phyloP scores from a whole-genome alignment of 2,329 filamentous ascomycete genomes.

The Pseudocercospora crystallina region DNA sequence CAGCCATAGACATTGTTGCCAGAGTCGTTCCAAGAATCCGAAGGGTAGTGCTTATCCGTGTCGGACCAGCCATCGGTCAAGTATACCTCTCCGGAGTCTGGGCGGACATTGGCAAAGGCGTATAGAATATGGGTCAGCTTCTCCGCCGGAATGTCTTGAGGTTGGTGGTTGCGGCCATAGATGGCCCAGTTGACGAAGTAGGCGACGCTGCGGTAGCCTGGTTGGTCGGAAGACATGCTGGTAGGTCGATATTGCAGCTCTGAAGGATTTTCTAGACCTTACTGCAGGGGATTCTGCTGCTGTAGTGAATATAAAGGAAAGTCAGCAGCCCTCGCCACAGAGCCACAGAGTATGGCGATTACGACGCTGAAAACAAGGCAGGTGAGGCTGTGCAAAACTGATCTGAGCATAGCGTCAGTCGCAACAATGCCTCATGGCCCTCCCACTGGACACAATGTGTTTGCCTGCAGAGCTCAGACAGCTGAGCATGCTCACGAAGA shows the following conservation, averaged over 20 bases:
- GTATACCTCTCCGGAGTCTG: conserved; percentile 76
- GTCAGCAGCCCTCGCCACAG: conserved; percentile 1
- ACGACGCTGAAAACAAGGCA: conserved; percentile 14
- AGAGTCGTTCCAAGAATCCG: conserved; percentile 63
- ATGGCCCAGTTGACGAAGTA: conserved; percentile 39
- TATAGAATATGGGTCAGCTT: conserved; percentile 89
- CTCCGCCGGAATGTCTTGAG: conserved; percentile 76
- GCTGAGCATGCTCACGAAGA: too few species aligned
- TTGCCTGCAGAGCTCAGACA: too few species aligned
- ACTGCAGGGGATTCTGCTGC: too few species aligned
- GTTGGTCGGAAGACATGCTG: conserved; percentile 7
- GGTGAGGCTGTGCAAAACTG: conserved; percentile 10
- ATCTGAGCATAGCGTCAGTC: too few species aligned
- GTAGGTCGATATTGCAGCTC: neutral
- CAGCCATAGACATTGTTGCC: conserved; percentile 76
- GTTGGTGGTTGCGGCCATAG: conserved; percentile 73
- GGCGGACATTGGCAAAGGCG: conserved; percentile 81
- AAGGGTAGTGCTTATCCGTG: conserved; percentile 65
- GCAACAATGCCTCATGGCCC: too few species aligned
- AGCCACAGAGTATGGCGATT: conserved; percentile 7
- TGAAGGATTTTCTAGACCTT: too few species aligned
- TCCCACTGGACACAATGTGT: too few species aligned
- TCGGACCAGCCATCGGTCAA: conserved; percentile 71
- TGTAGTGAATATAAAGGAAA: too few species aligned
- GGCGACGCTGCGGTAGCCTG: conserved; percentile 34